A percentile compares a stretch with the other conserved stretches of the same genome.
These are phyloP conservation scores for Thalassia testudinum DNA, from an alignment of 116 monocot genomes.

Conservation along the genomic window DNA sequence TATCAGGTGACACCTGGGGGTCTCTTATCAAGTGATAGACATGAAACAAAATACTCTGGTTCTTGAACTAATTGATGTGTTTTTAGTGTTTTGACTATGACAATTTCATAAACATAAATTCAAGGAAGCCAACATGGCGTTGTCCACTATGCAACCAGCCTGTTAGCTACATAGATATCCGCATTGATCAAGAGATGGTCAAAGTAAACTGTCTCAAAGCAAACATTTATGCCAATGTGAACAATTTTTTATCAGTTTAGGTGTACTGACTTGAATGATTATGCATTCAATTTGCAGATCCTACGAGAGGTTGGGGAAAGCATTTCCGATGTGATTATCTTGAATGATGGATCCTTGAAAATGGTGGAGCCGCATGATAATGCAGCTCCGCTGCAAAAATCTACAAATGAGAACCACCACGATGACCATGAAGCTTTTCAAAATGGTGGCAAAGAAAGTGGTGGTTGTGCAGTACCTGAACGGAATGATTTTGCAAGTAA, in stretches of 20 bases:
- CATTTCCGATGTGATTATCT: slow-evolving; percentile 39
- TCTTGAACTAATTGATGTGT: not conserved
- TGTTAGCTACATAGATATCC: slow-evolving; percentile 47
- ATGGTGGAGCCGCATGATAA: slow-evolving; percentile 11
- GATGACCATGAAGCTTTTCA: no score
- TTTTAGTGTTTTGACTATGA: slow-evolving; percentile 86
- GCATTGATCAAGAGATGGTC: slow-evolving; percentile 73
- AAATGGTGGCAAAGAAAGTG: no score
- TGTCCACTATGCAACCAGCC: slow-evolving; percentile 82
- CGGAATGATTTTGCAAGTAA: no score
- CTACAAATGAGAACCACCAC: not conserved
- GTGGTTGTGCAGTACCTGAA: no score
- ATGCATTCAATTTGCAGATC: slow-evolving; percentile 21
- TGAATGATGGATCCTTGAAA: slow-evolving; percentile 68
- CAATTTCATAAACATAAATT: slow-evolving; percentile 82
- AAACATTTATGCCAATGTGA: no score
- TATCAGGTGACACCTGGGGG: slow-evolving; percentile 9
- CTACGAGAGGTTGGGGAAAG: slow-evolving; percentile 41
- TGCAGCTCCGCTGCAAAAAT: not conserved
- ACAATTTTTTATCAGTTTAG: no score
- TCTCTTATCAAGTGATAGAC: not conserved
- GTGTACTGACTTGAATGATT: no score
- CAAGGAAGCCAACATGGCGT: slow-evolving; percentile 77
- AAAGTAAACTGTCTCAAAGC: slow-evolving; percentile 6
- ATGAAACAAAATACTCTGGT: not conserved